Percentiles rank a stretch among this genome's conserved stretches.
phyloP scores from a whole-genome alignment of 306 rosid genomes.

The Glycine tomentella region DNA sequence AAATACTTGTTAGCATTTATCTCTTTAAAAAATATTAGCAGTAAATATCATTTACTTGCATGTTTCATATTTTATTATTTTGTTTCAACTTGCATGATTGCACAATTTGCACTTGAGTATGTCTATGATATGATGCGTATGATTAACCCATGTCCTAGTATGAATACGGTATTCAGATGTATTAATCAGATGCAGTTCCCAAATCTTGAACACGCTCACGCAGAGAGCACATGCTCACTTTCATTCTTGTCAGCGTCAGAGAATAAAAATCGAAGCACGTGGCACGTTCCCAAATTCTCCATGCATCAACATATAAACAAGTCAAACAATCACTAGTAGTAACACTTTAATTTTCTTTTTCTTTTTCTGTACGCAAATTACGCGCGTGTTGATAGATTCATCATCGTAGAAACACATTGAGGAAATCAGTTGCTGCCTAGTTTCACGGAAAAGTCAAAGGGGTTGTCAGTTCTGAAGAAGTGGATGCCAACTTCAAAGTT shows the following conservation, averaged over 20 bases:
- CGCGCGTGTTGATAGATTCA: background rate
- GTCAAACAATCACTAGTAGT: background rate
- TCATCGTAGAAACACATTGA: background rate
- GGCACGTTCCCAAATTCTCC: background rate
- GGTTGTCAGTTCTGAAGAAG: background rate
- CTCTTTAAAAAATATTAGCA: no score
- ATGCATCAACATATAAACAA: no score
- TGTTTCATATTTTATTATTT: no score
- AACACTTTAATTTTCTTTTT: background rate
- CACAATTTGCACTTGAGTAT: no score
- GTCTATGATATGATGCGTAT: no score
- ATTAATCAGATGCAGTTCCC: no score
- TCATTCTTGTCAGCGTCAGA: background rate
- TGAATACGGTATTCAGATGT: no score
- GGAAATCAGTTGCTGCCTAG: background rate
- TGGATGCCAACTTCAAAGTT: slow-evolving; percentile 33
- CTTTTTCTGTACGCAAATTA: background rate
- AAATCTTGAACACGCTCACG: background rate
- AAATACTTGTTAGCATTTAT: no score
- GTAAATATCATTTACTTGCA: no score
- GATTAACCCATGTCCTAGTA: no score
- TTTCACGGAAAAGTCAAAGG: slow-evolving; percentile 8
- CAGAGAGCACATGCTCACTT: background rate
- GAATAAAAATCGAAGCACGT: background rate
- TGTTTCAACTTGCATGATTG: no score